Evolutionary conservation across 2,329 filamentous ascomycete genomes (phyloP).

Genomic region (Pseudocercospora eumusae): DNA sequence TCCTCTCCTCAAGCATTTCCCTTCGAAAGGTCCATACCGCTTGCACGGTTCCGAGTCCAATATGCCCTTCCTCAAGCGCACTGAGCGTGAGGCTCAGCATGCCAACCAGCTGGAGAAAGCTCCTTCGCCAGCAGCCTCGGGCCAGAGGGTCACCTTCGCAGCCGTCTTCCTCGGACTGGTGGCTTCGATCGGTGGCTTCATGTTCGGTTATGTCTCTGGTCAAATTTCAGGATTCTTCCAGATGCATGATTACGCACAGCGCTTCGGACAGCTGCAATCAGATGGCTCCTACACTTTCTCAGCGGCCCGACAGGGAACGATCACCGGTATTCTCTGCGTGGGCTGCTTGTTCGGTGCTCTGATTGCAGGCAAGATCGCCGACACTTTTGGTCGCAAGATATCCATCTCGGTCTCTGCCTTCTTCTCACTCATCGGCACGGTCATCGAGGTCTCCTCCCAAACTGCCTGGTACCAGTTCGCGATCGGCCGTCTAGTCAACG

Average conservation of each 20-base stretch:
- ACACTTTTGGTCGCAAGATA: conserved; percentile 52
- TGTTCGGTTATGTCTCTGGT: conserved; percentile 56
- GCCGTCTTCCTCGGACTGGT: conserved; percentile 57
- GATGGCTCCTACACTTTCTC: conserved; percentile 44
- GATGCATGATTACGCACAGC: conserved; percentile 55
- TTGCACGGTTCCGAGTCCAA: conserved; percentile 13
- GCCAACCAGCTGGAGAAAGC: conserved; percentile 38
- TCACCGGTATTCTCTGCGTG: conserved; percentile 49
- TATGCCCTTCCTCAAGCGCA: conserved; percentile 41
- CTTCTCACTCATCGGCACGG: conserved; percentile 46
- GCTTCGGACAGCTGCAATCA: conserved; percentile 54
- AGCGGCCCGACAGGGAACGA: conserved; percentile 42
- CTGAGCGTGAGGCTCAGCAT: conserved; percentile 36
- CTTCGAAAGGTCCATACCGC: neutral
- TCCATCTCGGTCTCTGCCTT: conserved; percentile 54
- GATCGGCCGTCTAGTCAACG: conserved; percentile 47
- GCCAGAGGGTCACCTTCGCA: conserved; percentile 38
- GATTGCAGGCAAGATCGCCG: conserved; percentile 52
- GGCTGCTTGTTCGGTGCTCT: conserved; percentile 48
- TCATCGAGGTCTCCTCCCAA: conserved; percentile 48
- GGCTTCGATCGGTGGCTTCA: conserved; percentile 58
- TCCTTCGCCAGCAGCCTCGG: conserved; percentile 25
- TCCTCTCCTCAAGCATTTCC: conserved; percentile 8
- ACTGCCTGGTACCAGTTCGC: conserved; percentile 50
- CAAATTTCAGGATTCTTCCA: conserved; percentile 55